Evolutionary conservation across 345 rosid genomes (phyloP), one percentile per base, ranked within the genome.

Genomic region (Capsella bursapastoris): DNA sequence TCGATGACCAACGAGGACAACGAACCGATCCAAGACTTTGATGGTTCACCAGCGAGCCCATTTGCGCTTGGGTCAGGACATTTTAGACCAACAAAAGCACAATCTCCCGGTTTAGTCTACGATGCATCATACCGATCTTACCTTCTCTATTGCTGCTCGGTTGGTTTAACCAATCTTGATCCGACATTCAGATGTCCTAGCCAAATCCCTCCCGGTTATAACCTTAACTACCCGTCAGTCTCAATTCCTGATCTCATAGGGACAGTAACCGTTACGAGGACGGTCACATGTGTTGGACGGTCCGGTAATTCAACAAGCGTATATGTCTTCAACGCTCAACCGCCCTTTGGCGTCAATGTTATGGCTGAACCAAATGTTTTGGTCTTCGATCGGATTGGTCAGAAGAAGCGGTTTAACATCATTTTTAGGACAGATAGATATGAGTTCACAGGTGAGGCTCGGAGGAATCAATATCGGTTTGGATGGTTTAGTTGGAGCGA

Each of bases 401-500:
- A 87, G 77, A 82, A 80, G 83, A 77, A 66, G 61, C 79, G 73
- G 63, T 92, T 92, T 78, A 76, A 55, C 2, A 25, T 90, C 14
- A 75, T 71, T 16, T 43, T 89, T 7, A 53, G 4, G 41, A 75
- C 68, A 37, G 5, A 27, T 6, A 29, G 53, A 57, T 14, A 31
- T 4, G 32, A 15, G 3, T 18, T 0, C 32, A 27, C 58, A 3
- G 63, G 74, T 28, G 47, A 47, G 51, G 7, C 28, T 47, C 31
- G 58, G 22, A 73, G 48, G 55, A 72, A 72, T 63, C 76, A 35
- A 18, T 88, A 84, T 69, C 82, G 45, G 38, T 88, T 90, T 58
- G 98, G 98, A 11, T 86, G 84, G 89, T 92, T 82, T 63, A 79
- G 81, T 52, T 90, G 91, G 91, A 67, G 53, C 29, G 89, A 88